Evolutionary conservation across 805 yeast species (phyloP), one percentile per base, ranked within the genome.

Genomic region (Diddensiella transvaalensis): DNA sequence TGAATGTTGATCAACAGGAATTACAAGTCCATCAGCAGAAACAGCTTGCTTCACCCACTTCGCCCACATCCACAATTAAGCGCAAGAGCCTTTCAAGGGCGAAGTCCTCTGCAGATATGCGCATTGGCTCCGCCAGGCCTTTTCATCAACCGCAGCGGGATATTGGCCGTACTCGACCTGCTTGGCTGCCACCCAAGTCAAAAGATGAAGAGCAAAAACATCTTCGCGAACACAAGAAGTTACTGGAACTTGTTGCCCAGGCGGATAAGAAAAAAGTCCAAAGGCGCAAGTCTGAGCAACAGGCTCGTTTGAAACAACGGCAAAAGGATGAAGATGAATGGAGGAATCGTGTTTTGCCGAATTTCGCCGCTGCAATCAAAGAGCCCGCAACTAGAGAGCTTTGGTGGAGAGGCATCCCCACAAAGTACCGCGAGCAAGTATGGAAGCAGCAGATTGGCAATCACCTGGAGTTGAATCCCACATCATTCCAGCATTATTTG

Each of bases 181-280:
- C 74, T 1, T 76, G 79, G 69, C 64, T 84, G 33, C 90, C 91
- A 0, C 87, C 88, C 39, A 84, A 84, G 60, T 64, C 76, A 22
- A 60, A 64, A 15, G 62, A 65, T 17, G 89, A 84, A 56, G 74
- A 76, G 15, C 46, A 62, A 23, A 77, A 73, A 50, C 90, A 84
- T 59, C 68, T 76, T 38, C 64, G 65, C 38, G 82, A 80, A 57
- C 79, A 76, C 48, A 76, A 79, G 46, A 55, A 61, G 40, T 60
- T 76, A 17, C 60, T 71, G 26, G 61, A 60, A 22, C 57, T 65
- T 10, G 60, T 67, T 2, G 66, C 61, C 6, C 68, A 66, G 33
- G 65, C 65, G 22, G 68, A 66, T 10, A 61, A 64, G 40, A 81
- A 76, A 57, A 42, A 42, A 30, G 36, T 45, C 18, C 35, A 42